These are phyloP conservation scores for Trichoderma cornu-damae DNA, from an alignment of 2,329 filamentous ascomycete species.

Conservation along the genomic window DNA sequence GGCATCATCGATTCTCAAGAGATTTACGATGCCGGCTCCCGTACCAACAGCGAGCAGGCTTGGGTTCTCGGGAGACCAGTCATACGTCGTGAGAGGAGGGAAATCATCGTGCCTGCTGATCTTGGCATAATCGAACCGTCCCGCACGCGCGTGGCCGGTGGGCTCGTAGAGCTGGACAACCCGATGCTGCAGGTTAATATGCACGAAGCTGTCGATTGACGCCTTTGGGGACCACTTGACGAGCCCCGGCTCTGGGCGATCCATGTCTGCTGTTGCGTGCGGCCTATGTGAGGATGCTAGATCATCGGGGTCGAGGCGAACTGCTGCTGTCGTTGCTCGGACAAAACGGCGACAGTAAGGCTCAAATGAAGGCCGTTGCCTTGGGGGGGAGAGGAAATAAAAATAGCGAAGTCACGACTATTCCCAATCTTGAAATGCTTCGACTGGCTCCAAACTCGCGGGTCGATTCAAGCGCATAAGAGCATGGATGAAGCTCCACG, in stretches of 20 bases:
- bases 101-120: conserved; percentile 58
- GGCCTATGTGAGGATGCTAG: background rate
- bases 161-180: conserved; percentile 60
- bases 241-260: conserved; percentile 57
- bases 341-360: background rate
- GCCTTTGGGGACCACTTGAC: conserved; percentile 62
- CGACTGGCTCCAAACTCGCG: background rate
- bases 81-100: conserved; percentile 59
- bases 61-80: conserved; percentile 59
- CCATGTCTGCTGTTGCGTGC: conserved; percentile 39
- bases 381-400: background rate
- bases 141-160: conserved; percentile 52
- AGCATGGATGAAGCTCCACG: background rate
- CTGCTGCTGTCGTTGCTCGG: background rate
- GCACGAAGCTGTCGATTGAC: conserved; percentile 55
- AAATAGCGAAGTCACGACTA: background rate
- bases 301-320: background rate
- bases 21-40: conserved; percentile 66
- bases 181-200: conserved; percentile 60
- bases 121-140: conserved; percentile 53
- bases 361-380: background rate
- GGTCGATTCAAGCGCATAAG: conserved; percentile 1
- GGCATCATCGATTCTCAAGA: conserved; percentile 67
- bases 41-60: conserved; percentile 71
- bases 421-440: background rate